Conservation (phyloP, 208 protist species). For the Wallacemonas sp. region DNA sequence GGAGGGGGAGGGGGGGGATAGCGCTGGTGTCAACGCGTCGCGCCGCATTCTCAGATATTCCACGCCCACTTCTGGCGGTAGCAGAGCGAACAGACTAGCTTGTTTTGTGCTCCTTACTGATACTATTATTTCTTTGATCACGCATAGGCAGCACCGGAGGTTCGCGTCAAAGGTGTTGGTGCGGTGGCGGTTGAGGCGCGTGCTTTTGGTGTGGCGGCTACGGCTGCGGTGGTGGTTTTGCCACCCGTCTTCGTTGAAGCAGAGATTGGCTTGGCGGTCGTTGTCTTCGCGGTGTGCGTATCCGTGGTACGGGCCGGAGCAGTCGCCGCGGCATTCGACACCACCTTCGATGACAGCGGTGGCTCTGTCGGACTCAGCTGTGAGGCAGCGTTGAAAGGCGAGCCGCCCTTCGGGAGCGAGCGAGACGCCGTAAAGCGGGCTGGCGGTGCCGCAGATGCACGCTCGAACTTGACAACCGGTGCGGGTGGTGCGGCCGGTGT, state of each 20-base stretch:
- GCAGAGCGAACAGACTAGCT: too few species aligned
- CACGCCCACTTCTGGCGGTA: conserved; percentile 25
- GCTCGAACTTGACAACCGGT: neutral
- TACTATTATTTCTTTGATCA: neutral
- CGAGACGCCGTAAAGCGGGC: conserved; percentile 13
- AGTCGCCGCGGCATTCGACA: neutral
- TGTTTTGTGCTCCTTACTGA: neutral
- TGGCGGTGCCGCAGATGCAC: conserved; percentile 1
- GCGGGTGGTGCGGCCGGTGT: neutral
- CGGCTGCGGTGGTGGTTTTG: neutral
- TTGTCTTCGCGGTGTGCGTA: neutral
- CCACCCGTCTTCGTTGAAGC: neutral
- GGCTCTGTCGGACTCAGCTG: conserved; percentile 4
- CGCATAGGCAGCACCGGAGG: neutral
- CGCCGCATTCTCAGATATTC: conserved; percentile 43
- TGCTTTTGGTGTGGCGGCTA: neutral
- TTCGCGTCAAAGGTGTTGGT: neutral
- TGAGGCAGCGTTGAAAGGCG: neutral
- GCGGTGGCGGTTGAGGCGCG: neutral
- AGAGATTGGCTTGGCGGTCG: neutral
- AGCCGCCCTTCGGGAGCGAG: conserved; percentile 14
- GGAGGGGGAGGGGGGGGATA: conserved; percentile 12
- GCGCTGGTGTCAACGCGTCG: conserved; percentile 39
- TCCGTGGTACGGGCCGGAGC: neutral
- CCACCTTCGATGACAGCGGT: neutral